These are phyloP conservation scores for Chenopodium quinoa DNA, from an alignment of 148 eudicot species.

Conservation along the genomic window DNA sequence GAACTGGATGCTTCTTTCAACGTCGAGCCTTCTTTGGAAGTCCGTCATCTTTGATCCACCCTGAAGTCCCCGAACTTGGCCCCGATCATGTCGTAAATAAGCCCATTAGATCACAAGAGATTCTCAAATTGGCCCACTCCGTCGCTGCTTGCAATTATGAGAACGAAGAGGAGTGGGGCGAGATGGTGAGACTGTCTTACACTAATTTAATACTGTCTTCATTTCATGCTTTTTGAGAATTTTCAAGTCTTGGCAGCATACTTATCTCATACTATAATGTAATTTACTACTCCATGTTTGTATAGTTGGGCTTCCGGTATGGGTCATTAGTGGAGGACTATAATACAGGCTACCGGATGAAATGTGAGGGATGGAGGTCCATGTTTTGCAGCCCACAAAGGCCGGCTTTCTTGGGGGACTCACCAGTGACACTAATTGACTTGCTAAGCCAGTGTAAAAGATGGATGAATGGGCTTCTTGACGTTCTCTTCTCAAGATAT, in stretches of 20 bases:
- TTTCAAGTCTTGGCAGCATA: no score
- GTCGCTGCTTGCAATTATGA: slow-evolving; percentile 42
- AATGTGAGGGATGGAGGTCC: slow-evolving; percentile 63
- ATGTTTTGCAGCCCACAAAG: slow-evolving; percentile 49
- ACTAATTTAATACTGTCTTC: no score
- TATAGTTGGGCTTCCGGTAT: slow-evolving; percentile 63
- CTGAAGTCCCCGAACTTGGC: slow-evolving; percentile 27
- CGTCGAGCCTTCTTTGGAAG: slow-evolving; percentile 58
- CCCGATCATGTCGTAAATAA: slow-evolving; percentile 17
- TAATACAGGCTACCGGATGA: slow-evolving; percentile 44
- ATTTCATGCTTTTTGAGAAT: no score
- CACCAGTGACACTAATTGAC: slow-evolving; percentile 45
- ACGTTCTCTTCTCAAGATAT: slow-evolving; percentile 43
- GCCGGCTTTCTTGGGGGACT: slow-evolving; percentile 56
- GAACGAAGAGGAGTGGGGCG: slow-evolving; percentile 41
- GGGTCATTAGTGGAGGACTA: slow-evolving; percentile 65
- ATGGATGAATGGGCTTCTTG: slow-evolving; percentile 56
- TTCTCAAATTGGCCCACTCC: slow-evolving; percentile 32
- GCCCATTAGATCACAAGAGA: slow-evolving; percentile 30
- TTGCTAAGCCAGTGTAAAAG: slow-evolving; percentile 45
- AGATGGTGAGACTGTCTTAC: slow-evolving; percentile 27
- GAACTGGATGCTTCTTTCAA: slow-evolving; percentile 64
- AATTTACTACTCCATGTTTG: neutral
- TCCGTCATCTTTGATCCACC: slow-evolving; percentile 30
- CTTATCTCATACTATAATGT: no score